Evolutionary conservation across 345 rosid species (phyloP).

Genomic region (Populus davidiana): DNA sequence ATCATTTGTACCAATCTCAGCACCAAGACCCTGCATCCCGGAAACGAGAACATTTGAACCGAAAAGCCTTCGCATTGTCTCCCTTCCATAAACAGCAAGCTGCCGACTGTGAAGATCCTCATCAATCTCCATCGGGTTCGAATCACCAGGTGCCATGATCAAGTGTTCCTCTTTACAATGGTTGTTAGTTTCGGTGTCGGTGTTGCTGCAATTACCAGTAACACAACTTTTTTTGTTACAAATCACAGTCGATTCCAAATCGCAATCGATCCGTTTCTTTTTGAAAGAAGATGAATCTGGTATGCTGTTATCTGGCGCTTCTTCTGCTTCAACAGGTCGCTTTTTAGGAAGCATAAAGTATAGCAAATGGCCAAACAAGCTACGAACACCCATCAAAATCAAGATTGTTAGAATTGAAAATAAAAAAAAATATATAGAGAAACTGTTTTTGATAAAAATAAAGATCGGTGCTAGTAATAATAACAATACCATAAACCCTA

Average conservation of each 20-base stretch:
- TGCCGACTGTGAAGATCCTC: conserved; percentile 99
- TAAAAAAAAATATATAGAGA: background rate
- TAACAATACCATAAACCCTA: conserved; percentile 29
- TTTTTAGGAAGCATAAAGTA: conserved; percentile 96
- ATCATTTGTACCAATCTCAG: conserved; percentile 69
- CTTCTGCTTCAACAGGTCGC: conserved; percentile 64
- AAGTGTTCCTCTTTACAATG: conserved; percentile 17
- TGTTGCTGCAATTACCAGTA: conserved; percentile 2
- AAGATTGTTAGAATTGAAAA: conserved; percentile 28
- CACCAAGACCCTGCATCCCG: conserved; percentile 94
- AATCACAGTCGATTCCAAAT: conserved; percentile 20
- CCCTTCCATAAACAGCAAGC: conserved; percentile 99
- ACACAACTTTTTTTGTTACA: conserved; percentile 11
- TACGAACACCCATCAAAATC: conserved; percentile 41
- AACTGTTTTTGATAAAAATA: background rate
- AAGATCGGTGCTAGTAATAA: conserved; percentile 28
- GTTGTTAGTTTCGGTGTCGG: conserved; percentile 15
- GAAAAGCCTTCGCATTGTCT: conserved; percentile 93
- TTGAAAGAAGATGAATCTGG: conserved; percentile 44
- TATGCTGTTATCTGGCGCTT: conserved; percentile 19
- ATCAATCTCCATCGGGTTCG: conserved; percentile 72
- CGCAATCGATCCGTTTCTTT: conserved; percentile 51
- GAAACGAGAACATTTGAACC: conserved; percentile 86
- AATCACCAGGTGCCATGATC: conserved; percentile 73
- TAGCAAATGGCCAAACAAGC: conserved; percentile 51